Conservation (phyloP, 2,329 filamentous ascomycete species). For the Xylaria sp. region DNA sequence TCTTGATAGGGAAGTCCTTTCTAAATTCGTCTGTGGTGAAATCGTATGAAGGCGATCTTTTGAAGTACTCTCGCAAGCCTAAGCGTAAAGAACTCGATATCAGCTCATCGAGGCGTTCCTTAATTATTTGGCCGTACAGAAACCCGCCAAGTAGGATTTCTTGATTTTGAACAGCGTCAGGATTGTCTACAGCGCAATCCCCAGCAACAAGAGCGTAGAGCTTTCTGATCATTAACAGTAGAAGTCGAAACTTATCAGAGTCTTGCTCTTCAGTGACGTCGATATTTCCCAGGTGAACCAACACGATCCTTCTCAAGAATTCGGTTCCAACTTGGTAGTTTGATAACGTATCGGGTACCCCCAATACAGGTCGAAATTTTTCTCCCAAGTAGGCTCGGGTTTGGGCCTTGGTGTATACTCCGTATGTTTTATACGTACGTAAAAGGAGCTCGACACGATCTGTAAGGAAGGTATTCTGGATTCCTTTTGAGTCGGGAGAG, state of each 20-base stretch:
- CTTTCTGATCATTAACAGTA: conserved; percentile 96
- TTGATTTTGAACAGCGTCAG: conserved; percentile 95
- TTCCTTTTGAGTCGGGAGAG: conserved; percentile 76
- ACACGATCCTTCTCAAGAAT: conserved; percentile 87
- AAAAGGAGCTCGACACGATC: conserved; percentile 93
- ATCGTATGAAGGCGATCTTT: conserved; percentile 69
- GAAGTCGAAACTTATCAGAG: conserved; percentile 90
- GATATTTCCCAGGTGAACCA: conserved; percentile 89
- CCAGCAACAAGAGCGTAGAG: conserved; percentile 92
- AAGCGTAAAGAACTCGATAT: conserved; percentile 66
- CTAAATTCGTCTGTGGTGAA: conserved; percentile 83
- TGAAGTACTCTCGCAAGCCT: conserved; percentile 67
- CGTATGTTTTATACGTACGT: conserved; percentile 92
- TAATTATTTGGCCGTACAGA: conserved; percentile 93
- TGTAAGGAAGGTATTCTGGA: conserved; percentile 91
- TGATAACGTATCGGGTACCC: conserved; percentile 83
- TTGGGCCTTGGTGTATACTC: conserved; percentile 81
- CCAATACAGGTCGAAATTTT: conserved; percentile 90
- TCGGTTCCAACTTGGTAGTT: conserved; percentile 92
- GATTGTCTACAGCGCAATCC: conserved; percentile 93
- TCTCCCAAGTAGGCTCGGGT: conserved; percentile 88
- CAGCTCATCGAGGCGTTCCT: conserved; percentile 93
- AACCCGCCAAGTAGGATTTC: conserved; percentile 94
- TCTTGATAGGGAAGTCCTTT: conserved; percentile 80
- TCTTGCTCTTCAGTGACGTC: conserved; percentile 87